Evolutionary conservation across 1,284 basidiomycete species (phyloP).

Genomic region (Cryptococcus neoformans): DNA sequence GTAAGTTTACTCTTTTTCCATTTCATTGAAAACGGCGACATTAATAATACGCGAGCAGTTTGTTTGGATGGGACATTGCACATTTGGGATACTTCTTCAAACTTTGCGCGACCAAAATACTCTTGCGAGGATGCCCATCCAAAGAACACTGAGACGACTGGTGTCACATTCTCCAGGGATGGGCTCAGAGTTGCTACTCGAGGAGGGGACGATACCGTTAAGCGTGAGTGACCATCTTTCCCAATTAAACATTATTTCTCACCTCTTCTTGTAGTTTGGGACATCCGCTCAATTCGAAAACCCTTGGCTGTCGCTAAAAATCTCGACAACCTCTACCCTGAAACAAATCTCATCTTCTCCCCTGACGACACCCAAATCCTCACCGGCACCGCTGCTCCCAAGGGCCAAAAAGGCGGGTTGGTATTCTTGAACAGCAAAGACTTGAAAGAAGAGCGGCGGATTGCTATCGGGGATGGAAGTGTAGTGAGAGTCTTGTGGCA

Average conservation of each 20-base stretch:
- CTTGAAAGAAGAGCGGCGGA: constrained; percentile 62
- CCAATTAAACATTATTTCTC: background rate
- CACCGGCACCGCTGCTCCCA: constrained; percentile 64
- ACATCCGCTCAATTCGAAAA: constrained; percentile 80
- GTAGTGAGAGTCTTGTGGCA: constrained; percentile 91
- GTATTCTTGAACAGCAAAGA: constrained; percentile 68
- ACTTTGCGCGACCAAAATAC: constrained; percentile 84
- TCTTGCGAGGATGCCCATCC: constrained; percentile 80
- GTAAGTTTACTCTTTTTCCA: constrained; percentile 53
- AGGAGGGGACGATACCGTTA: constrained; percentile 91
- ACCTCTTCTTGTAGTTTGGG: constrained; percentile 70
- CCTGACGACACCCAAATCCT: constrained; percentile 84
- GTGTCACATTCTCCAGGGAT: constrained; percentile 79
- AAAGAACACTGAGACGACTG: constrained; percentile 77
- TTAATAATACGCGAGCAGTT: constrained; percentile 52
- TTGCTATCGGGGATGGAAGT: constrained; percentile 64
- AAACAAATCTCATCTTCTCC: constrained; percentile 89
- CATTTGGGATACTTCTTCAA: constrained; percentile 88
- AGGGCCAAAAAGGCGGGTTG: constrained; percentile 63
- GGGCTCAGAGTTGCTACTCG: constrained; percentile 75
- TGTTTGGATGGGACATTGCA: constrained; percentile 89
- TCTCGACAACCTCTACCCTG: constrained; percentile 76
- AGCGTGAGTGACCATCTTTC: constrained; percentile 60
- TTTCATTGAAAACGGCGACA: background rate
- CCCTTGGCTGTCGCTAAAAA: constrained; percentile 65